Evolutionary conservation across 192 early-diverging fungal genomes (phyloP).

Genomic region (Linnemannia hyalina): DNA sequence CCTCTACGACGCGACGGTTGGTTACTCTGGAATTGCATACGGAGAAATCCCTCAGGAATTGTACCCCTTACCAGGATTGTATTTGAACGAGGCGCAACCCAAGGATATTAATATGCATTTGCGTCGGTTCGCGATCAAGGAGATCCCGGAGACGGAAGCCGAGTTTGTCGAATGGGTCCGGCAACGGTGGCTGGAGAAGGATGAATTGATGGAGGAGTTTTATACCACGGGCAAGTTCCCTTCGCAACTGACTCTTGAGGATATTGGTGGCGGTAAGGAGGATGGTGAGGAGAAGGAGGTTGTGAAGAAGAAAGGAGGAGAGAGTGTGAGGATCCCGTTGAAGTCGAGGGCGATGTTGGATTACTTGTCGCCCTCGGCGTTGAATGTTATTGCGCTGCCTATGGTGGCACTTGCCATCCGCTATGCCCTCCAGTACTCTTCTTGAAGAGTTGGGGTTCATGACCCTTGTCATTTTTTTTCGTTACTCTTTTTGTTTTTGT

Average conservation of each 20-base stretch:
- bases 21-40: constrained; percentile 80
- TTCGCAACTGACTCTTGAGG: constrained; percentile 34
- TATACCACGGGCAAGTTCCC: constrained; percentile 83
- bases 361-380: constrained; percentile 29
- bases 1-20: constrained; percentile 92
- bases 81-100: constrained; percentile 79
- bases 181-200: constrained; percentile 86
- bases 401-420: constrained; percentile 29
- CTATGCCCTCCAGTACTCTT: constrained; percentile 27
- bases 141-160: constrained; percentile 78
- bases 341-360: constrained; percentile 33
- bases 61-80: constrained; percentile 84
- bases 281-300: background rate
- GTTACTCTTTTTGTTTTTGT: background rate
- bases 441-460: constrained; percentile 3
- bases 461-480: background rate
- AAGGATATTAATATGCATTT: constrained; percentile 87
- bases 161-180: constrained; percentile 84
- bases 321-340: constrained; percentile 37
- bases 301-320: constrained; percentile 9
- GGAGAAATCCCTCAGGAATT: constrained; percentile 87
- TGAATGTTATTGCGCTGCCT: constrained; percentile 40
- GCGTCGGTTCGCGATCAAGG: constrained; percentile 71
- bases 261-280: background rate
- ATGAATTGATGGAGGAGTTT: constrained; percentile 82